phyloP scores from a whole-genome alignment of 176 grass and related monocot genomes.

The Triticum urartu region DNA sequence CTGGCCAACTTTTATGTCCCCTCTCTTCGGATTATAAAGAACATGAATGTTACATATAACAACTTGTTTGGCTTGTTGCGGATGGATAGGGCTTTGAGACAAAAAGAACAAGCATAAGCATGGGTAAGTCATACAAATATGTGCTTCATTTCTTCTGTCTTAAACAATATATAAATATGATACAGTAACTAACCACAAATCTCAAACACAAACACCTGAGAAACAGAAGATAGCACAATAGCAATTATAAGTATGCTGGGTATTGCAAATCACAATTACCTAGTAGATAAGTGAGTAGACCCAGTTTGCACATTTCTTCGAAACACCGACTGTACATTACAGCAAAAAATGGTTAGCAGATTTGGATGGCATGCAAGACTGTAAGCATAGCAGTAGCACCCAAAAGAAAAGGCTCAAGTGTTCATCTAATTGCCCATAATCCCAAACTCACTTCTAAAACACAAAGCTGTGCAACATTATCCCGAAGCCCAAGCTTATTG shows the following conservation, averaged over 20 bases:
- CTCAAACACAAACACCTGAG: background rate
- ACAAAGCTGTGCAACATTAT: slow-evolving; percentile 96
- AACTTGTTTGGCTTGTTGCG: slow-evolving; percentile 52
- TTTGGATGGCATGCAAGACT: slow-evolving; percentile 24
- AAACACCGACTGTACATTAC: slow-evolving; percentile 48
- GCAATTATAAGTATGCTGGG: background rate
- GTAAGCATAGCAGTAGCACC: slow-evolving; percentile 10
- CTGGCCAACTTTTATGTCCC: slow-evolving; percentile 95
- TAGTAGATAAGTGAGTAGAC: slow-evolving; percentile 37
- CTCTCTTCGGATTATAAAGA: slow-evolving; percentile 97
- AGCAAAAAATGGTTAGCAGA: slow-evolving; percentile 32
- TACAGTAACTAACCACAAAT: background rate
- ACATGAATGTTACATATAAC: slow-evolving; percentile 90
- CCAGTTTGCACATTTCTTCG: slow-evolving; percentile 45
- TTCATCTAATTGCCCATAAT: slow-evolving; percentile 19
- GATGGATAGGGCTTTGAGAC: slow-evolving; percentile 44
- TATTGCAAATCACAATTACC: slow-evolving; percentile 46
- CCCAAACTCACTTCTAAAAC: slow-evolving; percentile 75
- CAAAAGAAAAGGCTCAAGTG: background rate
- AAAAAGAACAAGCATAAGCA: slow-evolving; percentile 23
- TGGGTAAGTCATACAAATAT: slow-evolving; percentile 21
- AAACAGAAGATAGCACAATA: slow-evolving; percentile 16
- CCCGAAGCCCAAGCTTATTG: slow-evolving; percentile 73
- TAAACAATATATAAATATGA: slow-evolving; percentile 1
- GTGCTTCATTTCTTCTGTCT: slow-evolving; percentile 15